Evolutionary conservation across 176 grass and related monocot species (phyloP), one percentile per base, ranked within the genome.

Genomic region (Musa troglodytarum): DNA sequence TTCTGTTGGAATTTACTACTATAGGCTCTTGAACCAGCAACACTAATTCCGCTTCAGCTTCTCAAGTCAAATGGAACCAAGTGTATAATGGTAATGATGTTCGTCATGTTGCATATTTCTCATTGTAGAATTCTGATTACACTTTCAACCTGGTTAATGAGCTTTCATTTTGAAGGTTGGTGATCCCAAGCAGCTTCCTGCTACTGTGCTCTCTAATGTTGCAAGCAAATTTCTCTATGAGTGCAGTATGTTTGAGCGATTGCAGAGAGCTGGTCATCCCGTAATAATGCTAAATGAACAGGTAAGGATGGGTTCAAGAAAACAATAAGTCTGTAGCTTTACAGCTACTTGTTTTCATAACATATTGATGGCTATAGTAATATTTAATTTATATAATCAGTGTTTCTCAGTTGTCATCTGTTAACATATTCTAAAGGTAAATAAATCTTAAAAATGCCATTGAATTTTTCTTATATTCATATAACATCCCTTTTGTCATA

Each of bases 201-300:
- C 94, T 76, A 98, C 94, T 21, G 94, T 98, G 29, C 87, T 98
- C 79, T 98, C 94, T 83, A 83, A 85, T 79, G 80, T 98, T 53
- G 90, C 90, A 54, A 89, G 90, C 73, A 98, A 98, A 73, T 98
- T 93, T 88, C 79, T 86, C 17, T 98, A 91, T 58, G 88, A 98
- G 65, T 98, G 94, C 78, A 98, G 94, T 82, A 98, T 98, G 94
- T 98, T 98, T 93, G 94, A 98, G 77, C 88, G 94, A 59, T 80
- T 98, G 34, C 94, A 98, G 76, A 84, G 77, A 87, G 94, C 94
- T 68, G 94, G 94, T 25, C 91, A 93, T 56, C 90, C 94, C 53
- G 90, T 98, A 70, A 91, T 89, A 81, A 98, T 98, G 90, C 86
- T 98, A 62, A 93, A 88, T 52, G 83, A 93, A 81, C 94, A 98